These are phyloP conservation scores for Tricholoma sp. DNA, from an alignment of 768 basidiomycete genomes.

Conservation along the genomic window DNA sequence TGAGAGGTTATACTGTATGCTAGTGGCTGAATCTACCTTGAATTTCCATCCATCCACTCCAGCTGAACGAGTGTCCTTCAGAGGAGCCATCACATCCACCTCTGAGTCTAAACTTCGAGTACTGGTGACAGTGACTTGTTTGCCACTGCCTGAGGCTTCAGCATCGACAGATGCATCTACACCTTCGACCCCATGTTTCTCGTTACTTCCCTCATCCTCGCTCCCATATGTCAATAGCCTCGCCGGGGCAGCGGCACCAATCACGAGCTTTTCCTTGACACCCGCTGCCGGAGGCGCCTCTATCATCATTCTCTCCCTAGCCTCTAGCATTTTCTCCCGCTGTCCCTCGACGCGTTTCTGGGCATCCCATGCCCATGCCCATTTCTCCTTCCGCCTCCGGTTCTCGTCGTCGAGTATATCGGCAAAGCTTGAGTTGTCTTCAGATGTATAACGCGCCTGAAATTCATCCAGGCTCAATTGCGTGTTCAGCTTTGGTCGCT, in stretches of 20 bases:
- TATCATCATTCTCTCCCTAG: conserved; percentile 65
- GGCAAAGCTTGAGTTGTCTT: conserved; percentile 97
- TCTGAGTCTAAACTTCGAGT: conserved; percentile 21
- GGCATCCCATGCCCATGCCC: conserved; percentile 93
- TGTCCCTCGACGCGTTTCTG: conserved; percentile 74
- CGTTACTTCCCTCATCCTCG: conserved; percentile 19
- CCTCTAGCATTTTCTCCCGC: conserved; percentile 60
- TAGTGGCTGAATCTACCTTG: conserved; percentile 42
- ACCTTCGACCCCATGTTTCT: conserved; percentile 17
- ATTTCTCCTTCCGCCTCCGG: conserved; percentile 68
- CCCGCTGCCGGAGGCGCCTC: conserved; percentile 60
- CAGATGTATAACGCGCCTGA: conserved; percentile 90
- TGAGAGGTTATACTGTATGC: neutral
- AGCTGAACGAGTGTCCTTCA: conserved; percentile 66
- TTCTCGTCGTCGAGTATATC: conserved; percentile 92
- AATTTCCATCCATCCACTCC: conserved; percentile 81
- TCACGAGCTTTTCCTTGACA: conserved; percentile 61
- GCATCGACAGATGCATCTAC: conserved; percentile 17
- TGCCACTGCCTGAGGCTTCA: conserved; percentile 16
- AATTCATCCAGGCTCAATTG: conserved; percentile 76
- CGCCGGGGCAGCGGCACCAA: conserved; percentile 52
- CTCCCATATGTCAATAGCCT: conserved; percentile 46
- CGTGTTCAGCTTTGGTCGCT: conserved; percentile 57
- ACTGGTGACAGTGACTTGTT: conserved; percentile 20
- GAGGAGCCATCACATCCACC: conserved; percentile 78